phyloP scores from a whole-genome alignment of 2,329 filamentous ascomycete species.

The Claviceps sp. region DNA sequence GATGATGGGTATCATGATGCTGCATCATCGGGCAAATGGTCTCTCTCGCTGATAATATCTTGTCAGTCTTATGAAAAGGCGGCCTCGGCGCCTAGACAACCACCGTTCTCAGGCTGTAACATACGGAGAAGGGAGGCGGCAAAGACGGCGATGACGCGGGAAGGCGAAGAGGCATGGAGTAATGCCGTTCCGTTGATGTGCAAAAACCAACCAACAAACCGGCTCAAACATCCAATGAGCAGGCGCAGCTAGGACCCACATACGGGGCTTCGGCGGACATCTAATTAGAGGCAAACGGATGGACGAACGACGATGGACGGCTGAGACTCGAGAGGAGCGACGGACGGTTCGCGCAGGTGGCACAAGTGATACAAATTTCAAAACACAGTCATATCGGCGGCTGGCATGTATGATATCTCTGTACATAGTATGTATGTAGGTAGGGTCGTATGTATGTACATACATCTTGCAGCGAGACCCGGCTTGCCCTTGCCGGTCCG shows the following conservation, averaged over 20 bases:
- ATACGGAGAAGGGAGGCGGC: neutral
- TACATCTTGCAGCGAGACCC: neutral
- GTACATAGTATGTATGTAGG: neutral
- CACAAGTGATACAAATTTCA: neutral
- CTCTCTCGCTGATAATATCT: too few relatives aligned
- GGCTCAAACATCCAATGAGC: neutral
- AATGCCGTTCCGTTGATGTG: neutral
- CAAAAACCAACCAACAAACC: neutral
- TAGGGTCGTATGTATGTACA: neutral
- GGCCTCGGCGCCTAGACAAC: neutral
- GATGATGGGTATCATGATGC: neutral
- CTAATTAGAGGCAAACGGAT: neutral
- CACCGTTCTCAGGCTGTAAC: neutral
- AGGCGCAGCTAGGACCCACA: neutral
- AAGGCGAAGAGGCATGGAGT: neutral
- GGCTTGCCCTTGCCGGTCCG: constrained; percentile 5
- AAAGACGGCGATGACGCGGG: neutral
- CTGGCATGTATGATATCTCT: too few relatives aligned
- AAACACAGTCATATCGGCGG: too few relatives aligned
- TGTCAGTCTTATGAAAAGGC: neutral
- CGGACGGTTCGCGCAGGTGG: neutral
- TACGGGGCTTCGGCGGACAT: neutral
- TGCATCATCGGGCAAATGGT: neutral
- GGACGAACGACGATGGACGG: neutral
- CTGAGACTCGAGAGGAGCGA: neutral